Conservation (phyloP, 2,329 filamentous ascomycete genomes). For the Fusarium continuum region DNA sequence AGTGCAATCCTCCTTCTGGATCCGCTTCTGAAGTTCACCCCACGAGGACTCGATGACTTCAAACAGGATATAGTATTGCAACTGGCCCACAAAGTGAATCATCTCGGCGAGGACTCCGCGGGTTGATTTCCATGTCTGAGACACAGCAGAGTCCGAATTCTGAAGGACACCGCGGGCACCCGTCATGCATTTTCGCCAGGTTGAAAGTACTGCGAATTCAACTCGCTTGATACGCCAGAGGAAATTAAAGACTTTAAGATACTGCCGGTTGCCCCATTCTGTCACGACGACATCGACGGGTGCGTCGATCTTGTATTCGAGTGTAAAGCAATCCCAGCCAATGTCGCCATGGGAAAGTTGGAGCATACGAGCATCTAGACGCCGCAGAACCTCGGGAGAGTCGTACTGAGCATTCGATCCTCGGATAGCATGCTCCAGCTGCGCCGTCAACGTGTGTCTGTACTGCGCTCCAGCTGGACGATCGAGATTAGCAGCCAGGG, state of each 20-base stretch:
- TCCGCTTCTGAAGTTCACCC: conserved; percentile 85
- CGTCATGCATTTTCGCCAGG: conserved; percentile 96
- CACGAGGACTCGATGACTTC: conserved; percentile 98
- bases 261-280: conserved; percentile 93
- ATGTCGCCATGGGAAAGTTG: conserved; percentile 97
- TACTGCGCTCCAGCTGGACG: conserved; percentile 97
- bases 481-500: conserved; percentile 89
- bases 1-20: conserved; percentile 86
- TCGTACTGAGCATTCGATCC: conserved; percentile 98
- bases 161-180: conserved; percentile 90
- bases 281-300: conserved; percentile 97
- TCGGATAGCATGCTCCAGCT: conserved; percentile 95
- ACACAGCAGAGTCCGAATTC: conserved; percentile 73
- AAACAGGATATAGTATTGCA: conserved; percentile 98
- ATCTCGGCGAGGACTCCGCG: conserved; percentile 93
- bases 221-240: conserved; percentile 98
- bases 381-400: conserved; percentile 86
- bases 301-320: conserved; percentile 98
- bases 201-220: conserved; percentile 89
- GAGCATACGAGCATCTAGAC: conserved; percentile 97
- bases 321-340: conserved; percentile 98
- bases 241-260: conserved; percentile 99
- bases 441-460: conserved; percentile 94
- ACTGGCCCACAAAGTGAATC: conserved; percentile 96
- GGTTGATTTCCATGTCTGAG: conserved; percentile 87